These are phyloP conservation scores for Beauveria pseudobassiana DNA, from an alignment of 2,329 filamentous ascomycete species.

Conservation along the genomic window DNA sequence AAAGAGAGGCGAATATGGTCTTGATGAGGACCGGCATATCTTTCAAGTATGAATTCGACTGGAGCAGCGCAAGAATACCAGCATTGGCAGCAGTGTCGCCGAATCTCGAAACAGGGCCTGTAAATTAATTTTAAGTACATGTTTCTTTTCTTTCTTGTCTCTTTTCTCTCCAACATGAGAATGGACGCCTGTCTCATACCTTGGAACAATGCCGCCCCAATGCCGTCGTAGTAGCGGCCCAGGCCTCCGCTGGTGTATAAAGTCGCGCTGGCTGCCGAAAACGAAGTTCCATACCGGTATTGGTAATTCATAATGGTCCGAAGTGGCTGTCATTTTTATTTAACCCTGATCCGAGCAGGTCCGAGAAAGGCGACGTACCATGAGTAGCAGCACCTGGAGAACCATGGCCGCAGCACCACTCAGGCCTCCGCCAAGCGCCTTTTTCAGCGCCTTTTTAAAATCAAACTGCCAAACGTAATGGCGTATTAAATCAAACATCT, in stretches of 20 bases:
- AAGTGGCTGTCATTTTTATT: conserved; percentile 28
- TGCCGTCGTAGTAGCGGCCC: conserved; percentile 37
- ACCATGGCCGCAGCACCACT: conserved; percentile 42
- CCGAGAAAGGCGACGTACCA: conserved; percentile 25
- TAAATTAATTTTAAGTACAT: background rate
- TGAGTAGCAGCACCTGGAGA: conserved; percentile 38
- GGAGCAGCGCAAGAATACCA: conserved; percentile 39
- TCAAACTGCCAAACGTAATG: conserved; percentile 29
- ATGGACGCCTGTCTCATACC: conserved; percentile 19
- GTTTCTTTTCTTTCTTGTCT: background rate
- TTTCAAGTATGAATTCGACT: conserved; percentile 38
- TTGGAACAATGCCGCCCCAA: conserved; percentile 37
- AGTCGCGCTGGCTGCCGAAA: conserved; percentile 30
- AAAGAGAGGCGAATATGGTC: conserved; percentile 40
- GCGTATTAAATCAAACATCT: background rate
- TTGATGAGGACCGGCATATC: conserved; percentile 34
- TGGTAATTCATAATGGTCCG: conserved; percentile 46
- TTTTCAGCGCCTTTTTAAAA: conserved; percentile 33
- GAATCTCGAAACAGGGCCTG: conserved; percentile 37
- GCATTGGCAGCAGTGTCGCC: conserved; percentile 43
- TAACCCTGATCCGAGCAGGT: background rate
- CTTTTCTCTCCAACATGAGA: too few species aligned
- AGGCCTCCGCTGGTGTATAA: conserved; percentile 35
- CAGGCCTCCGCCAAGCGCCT: conserved; percentile 37
- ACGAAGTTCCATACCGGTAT: conserved; percentile 37